phyloP scores from a whole-genome alignment of 495 filamentous ascomycete species.

The Immersiella caudata region DNA sequence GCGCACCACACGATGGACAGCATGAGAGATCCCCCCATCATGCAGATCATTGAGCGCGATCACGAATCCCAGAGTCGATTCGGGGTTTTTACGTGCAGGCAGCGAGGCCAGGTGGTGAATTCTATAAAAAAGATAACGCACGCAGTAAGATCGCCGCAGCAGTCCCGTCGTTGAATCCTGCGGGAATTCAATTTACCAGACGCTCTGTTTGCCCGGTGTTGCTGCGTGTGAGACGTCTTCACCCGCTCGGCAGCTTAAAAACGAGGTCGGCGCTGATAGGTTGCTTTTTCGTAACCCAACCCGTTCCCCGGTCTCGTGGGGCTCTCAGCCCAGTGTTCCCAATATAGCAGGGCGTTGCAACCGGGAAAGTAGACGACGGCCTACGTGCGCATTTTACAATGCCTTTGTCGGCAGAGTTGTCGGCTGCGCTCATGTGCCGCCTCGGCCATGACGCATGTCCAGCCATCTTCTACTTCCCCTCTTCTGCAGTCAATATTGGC shows the following conservation, averaged over 20 bases:
- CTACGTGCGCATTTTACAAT: neutral
- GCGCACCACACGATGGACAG: neutral
- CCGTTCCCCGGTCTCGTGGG: conserved; percentile 15
- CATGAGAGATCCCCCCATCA: neutral
- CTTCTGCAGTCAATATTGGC: conserved; percentile 2
- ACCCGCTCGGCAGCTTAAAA: conserved; percentile 10
- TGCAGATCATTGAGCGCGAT: neutral
- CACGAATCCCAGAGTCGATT: neutral
- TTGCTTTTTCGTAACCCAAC: conserved; percentile 2
- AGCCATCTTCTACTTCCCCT: neutral
- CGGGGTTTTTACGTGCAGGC: conserved; percentile 8
- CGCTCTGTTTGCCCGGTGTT: conserved; percentile 1
- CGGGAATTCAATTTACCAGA: conserved; percentile 20
- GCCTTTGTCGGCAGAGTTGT: neutral
- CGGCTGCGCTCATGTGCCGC: neutral
- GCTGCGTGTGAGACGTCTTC: neutral
- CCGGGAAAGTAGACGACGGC: conserved; percentile 17
- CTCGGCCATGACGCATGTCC: neutral
- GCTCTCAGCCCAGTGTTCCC: conserved; percentile 16
- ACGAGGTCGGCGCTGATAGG: conserved; percentile 4
- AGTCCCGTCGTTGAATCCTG: neutral
- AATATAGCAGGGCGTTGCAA: conserved; percentile 16
- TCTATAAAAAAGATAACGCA: neutral
- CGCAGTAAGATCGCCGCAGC: conserved; percentile 10
- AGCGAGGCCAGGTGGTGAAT: neutral